Evolutionary conservation across 495 filamentous ascomycete species (phyloP), one percentile per base, ranked within the genome.

Genomic region (Astrocystis sublimbata): DNA sequence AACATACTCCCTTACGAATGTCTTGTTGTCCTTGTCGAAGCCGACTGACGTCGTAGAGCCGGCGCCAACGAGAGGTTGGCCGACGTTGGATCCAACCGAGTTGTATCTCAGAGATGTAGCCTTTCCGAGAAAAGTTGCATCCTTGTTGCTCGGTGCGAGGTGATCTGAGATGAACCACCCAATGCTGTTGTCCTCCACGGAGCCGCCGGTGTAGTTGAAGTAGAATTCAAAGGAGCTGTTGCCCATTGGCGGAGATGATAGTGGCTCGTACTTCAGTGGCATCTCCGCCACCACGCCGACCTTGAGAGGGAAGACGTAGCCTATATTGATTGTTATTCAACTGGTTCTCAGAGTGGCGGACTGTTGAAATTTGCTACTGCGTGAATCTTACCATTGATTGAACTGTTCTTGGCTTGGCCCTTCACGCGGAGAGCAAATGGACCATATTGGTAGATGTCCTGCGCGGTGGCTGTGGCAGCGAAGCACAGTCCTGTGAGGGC

Each of bases 151-250:
- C 9, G 21, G 19, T 13, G 15, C 1, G 3, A 21, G 23, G 1
- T 19, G 33, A 13, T 54, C 51, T 13, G 51, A 36, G 4, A 54
- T 6, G 12, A 54, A 54, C 17, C 21, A 54, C 10, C 51, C 51
- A 3, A 36, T 3, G 21, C 24, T 35, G 19, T 36, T 24, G 19
- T 15, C 35, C 4, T 54, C n/a, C 4, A 24, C 31, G 36, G 21
- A 8, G 26, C 5, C n/a, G n/a, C 31, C 51, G 31, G 51, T 54
- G 21, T 54, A 54, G 33, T 54, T 54, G 3, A 54, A 54, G 51
- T 54, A 54, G 35, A 54, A 54, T 35, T 40, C 12, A 13, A 38
- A 54, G 4, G 51, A 23, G 24, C 7, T 7, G 33, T 54, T 54
- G 51, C 51, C 51, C n/a, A 19, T 35, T 12, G 51, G 51, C 17